Evolutionary conservation across 202 grass and related monocot genomes (phyloP), one percentile per base, ranked within the genome.

Genomic region (Setaria viridis): DNA sequence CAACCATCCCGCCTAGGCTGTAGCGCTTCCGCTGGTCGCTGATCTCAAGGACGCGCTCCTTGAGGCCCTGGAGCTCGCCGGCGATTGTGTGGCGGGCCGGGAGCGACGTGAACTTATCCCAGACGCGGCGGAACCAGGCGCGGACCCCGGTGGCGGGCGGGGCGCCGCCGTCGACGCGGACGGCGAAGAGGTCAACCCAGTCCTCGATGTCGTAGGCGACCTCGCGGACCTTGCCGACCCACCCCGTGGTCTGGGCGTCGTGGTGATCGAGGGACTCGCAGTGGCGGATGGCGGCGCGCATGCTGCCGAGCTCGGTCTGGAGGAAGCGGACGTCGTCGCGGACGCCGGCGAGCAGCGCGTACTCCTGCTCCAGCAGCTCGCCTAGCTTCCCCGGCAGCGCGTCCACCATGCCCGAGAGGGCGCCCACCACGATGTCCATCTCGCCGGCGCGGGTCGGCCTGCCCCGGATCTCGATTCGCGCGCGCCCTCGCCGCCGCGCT

Each of bases 371-470:
- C 49, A 90, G 57, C 66, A 90, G 88, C 56, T 65, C 84, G n/a
- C 20, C 84, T 39, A 90, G 88, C 79, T 79, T 90, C 65, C 57
- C 84, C 67, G 79, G 88, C 67, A 90, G 58, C 5, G 79, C 83
- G 9, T 90, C 84, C 79, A 82, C 73, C 57, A 90, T 66, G 83
- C 83, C 83, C 8, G 83, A 82, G 37, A 90, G 73, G 20, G 79
- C 88, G 20, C 83, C 83, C 72, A 90, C 88, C 13, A 84, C 83
- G 83, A 90, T 56, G 19, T 90, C 88, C 88, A 90, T 90, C 37
- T 49, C 39, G 73, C 58, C 65, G 25, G 25, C 37, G 2, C 3
- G 49, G 4, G 1, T 7, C 0, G 4, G 35, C 7, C 34, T 54
- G 32, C 46, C 39, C 71, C 3, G 19, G 82, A 85, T 85, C 72